Conservation (phyloP, 1,284 basidiomycete genomes). For the Ceratobasidium sp. region DNA sequence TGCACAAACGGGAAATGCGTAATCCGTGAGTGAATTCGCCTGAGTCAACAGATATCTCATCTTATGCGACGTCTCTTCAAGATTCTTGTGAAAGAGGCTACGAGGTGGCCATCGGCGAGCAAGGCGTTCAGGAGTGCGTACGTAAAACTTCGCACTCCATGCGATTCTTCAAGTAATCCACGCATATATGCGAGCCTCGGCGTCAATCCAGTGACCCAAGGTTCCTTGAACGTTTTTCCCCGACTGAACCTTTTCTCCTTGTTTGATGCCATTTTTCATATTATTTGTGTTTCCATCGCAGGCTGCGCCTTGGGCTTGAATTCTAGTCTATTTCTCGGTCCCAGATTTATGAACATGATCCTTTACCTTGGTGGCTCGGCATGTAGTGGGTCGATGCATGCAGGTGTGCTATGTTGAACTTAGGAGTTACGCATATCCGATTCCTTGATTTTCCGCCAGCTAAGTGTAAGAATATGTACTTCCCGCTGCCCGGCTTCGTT, state of each 20-base stretch:
- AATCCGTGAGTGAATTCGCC: constrained; percentile 15
- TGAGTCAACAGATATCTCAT: neutral
- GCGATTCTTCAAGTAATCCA: neutral
- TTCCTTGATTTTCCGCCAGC: too few relatives aligned
- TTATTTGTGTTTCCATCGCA: neutral
- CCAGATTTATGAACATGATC: neutral
- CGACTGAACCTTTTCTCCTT: neutral
- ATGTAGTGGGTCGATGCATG: neutral
- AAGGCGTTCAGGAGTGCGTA: constrained; percentile 29
- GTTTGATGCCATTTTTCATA: neutral
- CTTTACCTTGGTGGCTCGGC: neutral
- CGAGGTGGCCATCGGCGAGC: neutral
- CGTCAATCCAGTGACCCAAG: neutral
- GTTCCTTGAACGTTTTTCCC: neutral
- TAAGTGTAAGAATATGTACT: too few relatives aligned
- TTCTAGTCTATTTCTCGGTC: neutral
- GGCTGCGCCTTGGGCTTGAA: neutral
- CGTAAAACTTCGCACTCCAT: constrained; percentile 16
- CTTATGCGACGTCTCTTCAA: neutral
- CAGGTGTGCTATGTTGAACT: neutral
- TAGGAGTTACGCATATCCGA: too few relatives aligned
- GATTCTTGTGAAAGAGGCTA: constrained; percentile 37
- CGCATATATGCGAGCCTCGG: neutral
- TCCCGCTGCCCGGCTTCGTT: too few relatives aligned
- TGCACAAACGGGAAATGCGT: constrained; percentile 25